Conservation (phyloP, 2,329 filamentous ascomycete species). For the Alternaria arborescens region DNA sequence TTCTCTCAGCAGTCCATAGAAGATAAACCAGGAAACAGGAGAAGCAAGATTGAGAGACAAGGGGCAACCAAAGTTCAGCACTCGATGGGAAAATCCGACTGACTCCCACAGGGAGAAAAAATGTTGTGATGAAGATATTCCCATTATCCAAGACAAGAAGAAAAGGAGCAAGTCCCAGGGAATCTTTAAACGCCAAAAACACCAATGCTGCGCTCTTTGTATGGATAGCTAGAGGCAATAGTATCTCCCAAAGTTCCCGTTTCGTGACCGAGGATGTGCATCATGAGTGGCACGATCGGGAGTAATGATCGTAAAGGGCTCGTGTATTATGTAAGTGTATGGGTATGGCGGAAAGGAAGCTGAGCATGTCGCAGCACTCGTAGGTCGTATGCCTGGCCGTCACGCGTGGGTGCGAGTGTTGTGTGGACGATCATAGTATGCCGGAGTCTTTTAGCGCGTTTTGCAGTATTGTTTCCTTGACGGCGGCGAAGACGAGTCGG, state of each 20-base stretch:
- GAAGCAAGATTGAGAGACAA: neutral
- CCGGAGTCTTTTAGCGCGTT: conserved; percentile 98
- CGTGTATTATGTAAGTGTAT: conserved; percentile 48
- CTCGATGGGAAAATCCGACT: neutral
- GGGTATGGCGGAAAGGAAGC: conserved; percentile 17
- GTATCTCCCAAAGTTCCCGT: conserved; percentile 44
- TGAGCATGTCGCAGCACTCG: conserved; percentile 14
- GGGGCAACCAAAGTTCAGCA: neutral
- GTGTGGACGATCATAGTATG: conserved; percentile 67
- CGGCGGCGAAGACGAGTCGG: conserved; percentile 94
- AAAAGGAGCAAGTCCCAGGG: conserved; percentile 30
- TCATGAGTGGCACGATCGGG: conserved; percentile 41
- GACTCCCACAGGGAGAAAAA: conserved; percentile 18
- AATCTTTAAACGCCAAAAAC: conserved; percentile 47
- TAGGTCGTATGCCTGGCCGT: conserved; percentile 43
- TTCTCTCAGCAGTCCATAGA: conserved; percentile 3
- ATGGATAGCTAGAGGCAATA: conserved; percentile 48
- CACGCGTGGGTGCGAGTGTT: conserved; percentile 32
- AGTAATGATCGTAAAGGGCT: conserved; percentile 43
- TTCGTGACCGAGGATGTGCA: conserved; percentile 46
- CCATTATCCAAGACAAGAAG: conserved; percentile 22
- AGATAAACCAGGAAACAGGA: neutral
- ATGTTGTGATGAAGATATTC: conserved; percentile 7
- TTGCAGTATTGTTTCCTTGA: conserved; percentile 98
- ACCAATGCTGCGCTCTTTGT: conserved; percentile 50